phyloP scores from a whole-genome alignment of 176 grass and related monocot genomes.

The Alloteropsis semialata region DNA sequence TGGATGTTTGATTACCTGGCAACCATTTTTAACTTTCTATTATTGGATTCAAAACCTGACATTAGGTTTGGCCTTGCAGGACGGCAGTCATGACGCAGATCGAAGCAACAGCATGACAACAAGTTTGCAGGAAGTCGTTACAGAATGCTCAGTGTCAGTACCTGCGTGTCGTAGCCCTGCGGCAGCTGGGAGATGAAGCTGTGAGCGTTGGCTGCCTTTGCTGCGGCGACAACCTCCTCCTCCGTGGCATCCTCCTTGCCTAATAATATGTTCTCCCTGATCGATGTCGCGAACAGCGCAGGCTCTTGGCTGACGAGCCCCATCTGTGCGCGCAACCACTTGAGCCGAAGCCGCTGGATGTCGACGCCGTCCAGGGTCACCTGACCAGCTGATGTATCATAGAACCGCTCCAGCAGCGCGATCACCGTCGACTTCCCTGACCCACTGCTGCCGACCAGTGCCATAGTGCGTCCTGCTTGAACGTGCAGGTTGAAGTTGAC shows the following conservation, averaged over 20 bases:
- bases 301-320: conserved; percentile 98
- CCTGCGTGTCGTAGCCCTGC: conserved; percentile 86
- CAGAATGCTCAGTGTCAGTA: not conserved
- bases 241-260: conserved; percentile 82
- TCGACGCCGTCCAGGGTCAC: conserved; percentile 67
- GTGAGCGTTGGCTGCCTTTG: conserved; percentile 85
- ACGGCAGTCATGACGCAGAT: too few relatives aligned
- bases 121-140: not conserved
- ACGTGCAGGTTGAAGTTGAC: conserved; percentile 69
- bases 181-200: conserved; percentile 93
- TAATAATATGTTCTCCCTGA: conserved; percentile 78
- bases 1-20: too few relatives aligned
- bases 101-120: too few relatives aligned
- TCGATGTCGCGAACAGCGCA: conserved; percentile 85
- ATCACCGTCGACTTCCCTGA: conserved; percentile 92
- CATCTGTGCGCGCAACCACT: too few relatives aligned
- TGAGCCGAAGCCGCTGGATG: too few relatives aligned
- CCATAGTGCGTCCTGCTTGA: conserved; percentile 63
- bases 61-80: not conserved
- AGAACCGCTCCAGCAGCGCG: conserved; percentile 79
- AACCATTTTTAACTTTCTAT: not conserved
- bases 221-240: conserved; percentile 64
- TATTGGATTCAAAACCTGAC: not conserved
- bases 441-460: conserved; percentile 73
- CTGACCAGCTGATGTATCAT: conserved; percentile 63